Percentiles rank a stretch among this genome's conserved stretches.
Evolutionary conservation across 306 rosid species (phyloP).

Genomic region (Quercus variabilis): DNA sequence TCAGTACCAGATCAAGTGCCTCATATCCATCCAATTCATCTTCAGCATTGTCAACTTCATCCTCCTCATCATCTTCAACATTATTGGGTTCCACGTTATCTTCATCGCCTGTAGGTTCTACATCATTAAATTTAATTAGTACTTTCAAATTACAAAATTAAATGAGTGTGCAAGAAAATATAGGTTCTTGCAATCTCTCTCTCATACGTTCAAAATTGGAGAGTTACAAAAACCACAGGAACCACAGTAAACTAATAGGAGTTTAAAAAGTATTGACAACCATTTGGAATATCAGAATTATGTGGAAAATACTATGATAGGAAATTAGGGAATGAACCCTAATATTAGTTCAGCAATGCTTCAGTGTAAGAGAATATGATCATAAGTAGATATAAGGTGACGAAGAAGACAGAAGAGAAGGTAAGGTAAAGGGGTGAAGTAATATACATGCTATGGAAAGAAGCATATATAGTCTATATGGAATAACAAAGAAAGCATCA

Average conservation of each 20-base stretch:
- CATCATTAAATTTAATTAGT: conserved; percentile 1
- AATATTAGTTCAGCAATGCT: too few species aligned
- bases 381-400: too few species aligned
- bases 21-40: conserved; percentile 56
- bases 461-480: not conserved
- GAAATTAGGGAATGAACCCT: too few species aligned
- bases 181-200: not conserved
- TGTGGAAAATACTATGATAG: too few species aligned
- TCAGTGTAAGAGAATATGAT: too few species aligned
- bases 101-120: conserved; percentile 28
- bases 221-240: not conserved
- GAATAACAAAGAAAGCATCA: not conserved
- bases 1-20: conserved; percentile 49
- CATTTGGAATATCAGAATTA: too few species aligned
- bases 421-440: too few species aligned
- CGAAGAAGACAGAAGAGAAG: too few species aligned
- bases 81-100: conserved; percentile 45
- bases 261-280: not conserved
- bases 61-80: conserved; percentile 58
- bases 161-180: not conserved
- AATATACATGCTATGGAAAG: too few species aligned
- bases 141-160: conserved; percentile 1
- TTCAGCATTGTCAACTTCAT: conserved; percentile 53
- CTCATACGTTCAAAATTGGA: not conserved
- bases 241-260: not conserved